A percentile compares a stretch with the other conserved stretches of the same genome.
These are phyloP conservation scores for Neophaeococcomyces mojaviensis DNA, from an alignment of 2,329 filamentous ascomycete genomes.

Conservation along the genomic window DNA sequence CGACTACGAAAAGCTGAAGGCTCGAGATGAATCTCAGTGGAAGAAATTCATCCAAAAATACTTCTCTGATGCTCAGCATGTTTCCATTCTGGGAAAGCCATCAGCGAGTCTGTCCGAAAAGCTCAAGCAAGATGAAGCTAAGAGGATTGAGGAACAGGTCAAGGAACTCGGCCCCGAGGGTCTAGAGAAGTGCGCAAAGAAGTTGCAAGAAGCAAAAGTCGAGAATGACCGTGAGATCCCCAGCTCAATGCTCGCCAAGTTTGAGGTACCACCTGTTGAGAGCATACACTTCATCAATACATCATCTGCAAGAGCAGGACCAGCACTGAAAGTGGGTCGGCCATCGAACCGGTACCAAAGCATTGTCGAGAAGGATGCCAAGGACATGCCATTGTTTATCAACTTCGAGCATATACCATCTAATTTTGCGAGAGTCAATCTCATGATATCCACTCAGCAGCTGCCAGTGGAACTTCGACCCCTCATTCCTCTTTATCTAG, in stretches of 20 bases:
- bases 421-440: constrained; percentile 79
- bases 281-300: constrained; percentile 94
- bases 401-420: constrained; percentile 93
- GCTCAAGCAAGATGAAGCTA: constrained; percentile 73
- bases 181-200: constrained; percentile 63
- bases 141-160: constrained; percentile 69
- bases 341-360: constrained; percentile 64
- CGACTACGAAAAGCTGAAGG: constrained; percentile 53
- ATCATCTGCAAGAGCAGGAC: constrained; percentile 71
- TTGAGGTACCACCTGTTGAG: constrained; percentile 74
- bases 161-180: constrained; percentile 74
- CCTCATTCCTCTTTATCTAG: constrained; percentile 72
- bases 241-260: constrained; percentile 67
- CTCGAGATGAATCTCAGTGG: constrained; percentile 82
- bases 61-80: constrained; percentile 76
- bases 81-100: constrained; percentile 82
- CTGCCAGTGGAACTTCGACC: constrained; percentile 79
- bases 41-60: constrained; percentile 71
- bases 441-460: constrained; percentile 70
- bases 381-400: constrained; percentile 71
- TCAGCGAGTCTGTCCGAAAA: constrained; percentile 71
- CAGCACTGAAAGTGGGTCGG: constrained; percentile 63
- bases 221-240: constrained; percentile 88
- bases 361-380: constrained; percentile 61
- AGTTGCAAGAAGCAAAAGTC: constrained; percentile 73